These are phyloP conservation scores for Nepenthes mirabilis DNA, from an alignment of 148 eudicot species.

Conservation along the genomic window DNA sequence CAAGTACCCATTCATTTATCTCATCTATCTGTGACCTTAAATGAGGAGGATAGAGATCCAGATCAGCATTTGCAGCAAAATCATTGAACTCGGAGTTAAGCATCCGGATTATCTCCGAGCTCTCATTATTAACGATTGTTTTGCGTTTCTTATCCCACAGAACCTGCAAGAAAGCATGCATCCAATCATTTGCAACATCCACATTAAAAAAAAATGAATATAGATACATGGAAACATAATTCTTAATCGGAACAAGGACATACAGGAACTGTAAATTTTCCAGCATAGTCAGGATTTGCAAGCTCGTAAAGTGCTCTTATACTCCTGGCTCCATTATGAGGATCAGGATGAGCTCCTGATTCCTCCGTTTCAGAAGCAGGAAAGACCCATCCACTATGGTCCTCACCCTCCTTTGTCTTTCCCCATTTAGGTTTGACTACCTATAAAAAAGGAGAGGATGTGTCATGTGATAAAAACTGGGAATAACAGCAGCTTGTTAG, in stretches of 20 bases:
- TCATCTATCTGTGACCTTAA: slow-evolving; percentile 59
- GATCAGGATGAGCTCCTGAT: slow-evolving; percentile 58
- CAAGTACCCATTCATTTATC: slow-evolving; percentile 47
- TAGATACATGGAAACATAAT: not conserved
- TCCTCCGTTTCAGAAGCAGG: slow-evolving; percentile 54
- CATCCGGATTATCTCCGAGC: slow-evolving; percentile 79
- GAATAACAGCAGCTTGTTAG: no score
- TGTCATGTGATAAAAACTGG: not conserved
- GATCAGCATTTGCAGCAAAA: slow-evolving; percentile 42
- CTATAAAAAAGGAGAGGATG: slow-evolving; percentile 5
- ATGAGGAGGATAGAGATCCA: slow-evolving; percentile 66
- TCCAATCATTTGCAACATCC: not conserved
- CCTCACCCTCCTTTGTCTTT: slow-evolving; percentile 62
- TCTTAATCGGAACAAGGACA: slow-evolving; percentile 7
- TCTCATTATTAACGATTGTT: slow-evolving; percentile 81
- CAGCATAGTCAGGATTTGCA: slow-evolving; percentile 58
- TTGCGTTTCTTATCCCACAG: slow-evolving; percentile 73
- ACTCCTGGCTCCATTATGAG: slow-evolving; percentile 49
- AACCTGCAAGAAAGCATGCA: slow-evolving; percentile 26
- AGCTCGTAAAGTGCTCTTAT: slow-evolving; percentile 66
- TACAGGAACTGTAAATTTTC: slow-evolving; percentile 80
- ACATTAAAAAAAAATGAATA: not conserved
- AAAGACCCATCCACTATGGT: slow-evolving; percentile 86
- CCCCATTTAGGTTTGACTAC: slow-evolving; percentile 68
- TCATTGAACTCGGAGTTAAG: slow-evolving; percentile 72